Conservation (phyloP, 73 alveolate species). For the Tetrahymena borealis region DNA sequence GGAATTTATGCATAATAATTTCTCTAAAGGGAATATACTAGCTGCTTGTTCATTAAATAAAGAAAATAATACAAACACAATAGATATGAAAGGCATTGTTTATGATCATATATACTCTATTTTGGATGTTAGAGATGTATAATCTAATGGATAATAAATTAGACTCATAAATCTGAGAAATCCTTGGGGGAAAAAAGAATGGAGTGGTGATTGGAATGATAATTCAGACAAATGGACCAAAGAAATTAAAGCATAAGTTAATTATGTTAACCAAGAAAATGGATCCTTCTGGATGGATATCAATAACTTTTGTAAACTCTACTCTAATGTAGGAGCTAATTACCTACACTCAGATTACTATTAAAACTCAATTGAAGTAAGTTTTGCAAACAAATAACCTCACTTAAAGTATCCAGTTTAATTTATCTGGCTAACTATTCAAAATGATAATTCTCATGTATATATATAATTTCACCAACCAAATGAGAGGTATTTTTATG, state of each 20-base stretch:
- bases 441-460: no score
- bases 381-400: no score
- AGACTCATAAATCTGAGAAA: slow-evolving; percentile 78
- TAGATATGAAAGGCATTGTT: slow-evolving; percentile 57
- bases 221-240: slow-evolving; percentile 78
- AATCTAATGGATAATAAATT: no score
- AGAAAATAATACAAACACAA: slow-evolving; percentile 24
- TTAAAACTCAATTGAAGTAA: no score
- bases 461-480: no score
- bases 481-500: no score
- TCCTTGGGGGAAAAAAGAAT: slow-evolving; percentile 90
- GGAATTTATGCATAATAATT: slow-evolving; percentile 53
- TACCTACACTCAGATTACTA: no score
- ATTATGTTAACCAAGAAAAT: no score
- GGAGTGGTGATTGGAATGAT: slow-evolving; percentile 97
- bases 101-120: slow-evolving; percentile 97
- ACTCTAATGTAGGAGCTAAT: no score
- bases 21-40: slow-evolving; percentile 66
- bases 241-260: slow-evolving; percentile 44
- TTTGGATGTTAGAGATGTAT: slow-evolving; percentile 71
- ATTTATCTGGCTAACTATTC: no score
- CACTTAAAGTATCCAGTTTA: no score
- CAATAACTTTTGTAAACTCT: slow-evolving; percentile 83
- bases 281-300: slow-evolving; percentile 97
- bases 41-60: no score